Base-by-base conservation (phyloP, 108 stramenopile species). In the Nitzschia inconspicua region DNA sequence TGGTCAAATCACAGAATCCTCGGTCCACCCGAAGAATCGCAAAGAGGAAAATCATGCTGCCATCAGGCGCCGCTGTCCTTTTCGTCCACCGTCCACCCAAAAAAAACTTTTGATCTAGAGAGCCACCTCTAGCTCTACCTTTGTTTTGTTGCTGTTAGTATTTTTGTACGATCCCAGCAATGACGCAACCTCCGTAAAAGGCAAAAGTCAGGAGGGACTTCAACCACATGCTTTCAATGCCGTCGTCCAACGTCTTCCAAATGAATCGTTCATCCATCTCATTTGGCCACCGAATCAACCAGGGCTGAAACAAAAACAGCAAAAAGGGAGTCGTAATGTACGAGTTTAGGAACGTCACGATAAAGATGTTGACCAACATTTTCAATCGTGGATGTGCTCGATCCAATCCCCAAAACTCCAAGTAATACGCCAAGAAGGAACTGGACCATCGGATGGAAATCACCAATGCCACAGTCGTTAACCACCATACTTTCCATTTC, bases 401-500 rank as follows among this genome's bases (percentile, higher is more conserved):
- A 5, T 40, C 43, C 16, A 65, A 30, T 19, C 48, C 48, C 64
- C 64, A 65, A 4, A 24, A 13, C 13, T 55, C 64, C 19, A 28
- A 65, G 55, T 65, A 65, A 32, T 65, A 26, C 4, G 52, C 26
- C 14, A 55, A 25, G 36, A 65, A 40, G 55, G 53, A 31, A 11
- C 24, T 16, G 8, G 42, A 26, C 27, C 52, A 54, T 11, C 18
- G 16, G 19, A 50, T 35, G 18, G 39, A 16, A 28, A 56, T 36
- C 13, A 28, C 56, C 9, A 65, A 29, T 8, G 35, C 64, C 7
- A 65, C 18, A 9, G 32, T 28, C 14, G 55, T 65, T 10, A 65
- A 20, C 64, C 64, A 65, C 46, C 46, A 65, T 3, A 65, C 64
- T 40, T 65, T 65, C 64, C 64, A 65, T 20, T 65, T 65, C 41